phyloP scores from a whole-genome alignment of 176 grass and related monocot genomes.

The Hsuehochloa calcarea region DNA sequence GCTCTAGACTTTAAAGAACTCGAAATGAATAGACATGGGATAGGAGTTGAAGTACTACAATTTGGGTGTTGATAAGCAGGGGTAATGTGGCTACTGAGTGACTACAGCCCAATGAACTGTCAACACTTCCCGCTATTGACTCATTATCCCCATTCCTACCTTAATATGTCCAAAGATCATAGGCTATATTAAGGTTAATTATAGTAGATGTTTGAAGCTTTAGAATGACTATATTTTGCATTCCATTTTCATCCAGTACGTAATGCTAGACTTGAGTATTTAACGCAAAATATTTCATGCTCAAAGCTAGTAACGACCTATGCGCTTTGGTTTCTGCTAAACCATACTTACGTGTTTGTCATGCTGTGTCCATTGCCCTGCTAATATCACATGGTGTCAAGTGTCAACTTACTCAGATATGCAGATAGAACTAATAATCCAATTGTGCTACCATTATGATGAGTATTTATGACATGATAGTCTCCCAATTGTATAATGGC shows the following conservation, averaged over 20 bases:
- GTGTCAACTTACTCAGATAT: not conserved
- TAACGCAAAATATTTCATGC: not conserved
- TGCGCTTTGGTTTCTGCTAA: not conserved
- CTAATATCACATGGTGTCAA: not conserved
- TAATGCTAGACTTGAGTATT: not conserved
- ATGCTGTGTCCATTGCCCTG: not conserved
- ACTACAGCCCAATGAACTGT: not conserved
- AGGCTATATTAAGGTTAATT: not conserved
- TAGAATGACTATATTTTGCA: not conserved
- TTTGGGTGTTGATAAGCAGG: not conserved
- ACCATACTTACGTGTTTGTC: not conserved
- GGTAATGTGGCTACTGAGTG: not conserved
- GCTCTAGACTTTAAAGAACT: not conserved
- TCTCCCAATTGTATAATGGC: slow-evolving; percentile 5
- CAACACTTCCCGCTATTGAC: not conserved
- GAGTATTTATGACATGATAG: not conserved
- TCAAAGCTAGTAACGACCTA: not conserved
- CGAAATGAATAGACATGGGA: not conserved
- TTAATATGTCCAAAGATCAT: not conserved
- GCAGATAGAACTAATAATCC: not conserved
- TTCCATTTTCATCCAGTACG: not conserved
- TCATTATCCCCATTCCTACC: not conserved
- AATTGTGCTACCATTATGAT: not conserved
- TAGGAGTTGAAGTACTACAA: not conserved
- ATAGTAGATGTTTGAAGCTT: not conserved